Base-by-base conservation (phyloP, 148 eudicot species). In the Fagopyrum homotropicum region DNA sequence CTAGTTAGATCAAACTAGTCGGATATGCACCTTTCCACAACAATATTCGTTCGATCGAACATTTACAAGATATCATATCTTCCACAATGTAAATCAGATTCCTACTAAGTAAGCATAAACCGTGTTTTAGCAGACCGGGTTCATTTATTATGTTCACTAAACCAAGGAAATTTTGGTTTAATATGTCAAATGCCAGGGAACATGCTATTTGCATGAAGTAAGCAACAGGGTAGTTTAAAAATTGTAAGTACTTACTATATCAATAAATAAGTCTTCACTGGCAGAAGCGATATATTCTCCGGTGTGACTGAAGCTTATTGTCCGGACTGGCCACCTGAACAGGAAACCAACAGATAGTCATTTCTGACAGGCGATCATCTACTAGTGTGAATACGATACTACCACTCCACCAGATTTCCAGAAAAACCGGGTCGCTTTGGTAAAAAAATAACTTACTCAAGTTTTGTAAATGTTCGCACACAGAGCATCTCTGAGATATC, bases 261-360 rank as follows among this genome's bases (percentile, higher is more conserved):
- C 98, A 73, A 94, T 87, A 75, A 94, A 94, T 73, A 94, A 81
- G 85, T 94, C 98, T 83, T 94, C 98, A 82, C 98, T 94, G 47
- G 98, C 97, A 72, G 96, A 91, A 81, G 98, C 98, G 73, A 94
- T 90, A 81, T 79, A 94, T 79, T 94, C 98, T 83, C 98, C 98
- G 6, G 97, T 91, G 81, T 92, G 83, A 84, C 90, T 94, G 84
- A 94, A 94, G 88, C 97, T 92, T 83, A 94, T 88, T 45, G 97
- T 94, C 81, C 98, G 88, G 72, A 94, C 98, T 22, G 98, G 98
- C 98, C 98, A 94, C 84, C 98, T 94, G 88, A 82, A 72, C 30
- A 66, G 43, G 19, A 40, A 40, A 40, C 16, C 71, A 66, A 43
- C 9, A 40, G 47, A 35, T 19, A 6, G 47, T 66, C 46, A 66